Percentiles rank a stretch among this genome's conserved stretches.
phyloP scores from a whole-genome alignment of 176 grass and related monocot genomes.

The Musa beccarii region DNA sequence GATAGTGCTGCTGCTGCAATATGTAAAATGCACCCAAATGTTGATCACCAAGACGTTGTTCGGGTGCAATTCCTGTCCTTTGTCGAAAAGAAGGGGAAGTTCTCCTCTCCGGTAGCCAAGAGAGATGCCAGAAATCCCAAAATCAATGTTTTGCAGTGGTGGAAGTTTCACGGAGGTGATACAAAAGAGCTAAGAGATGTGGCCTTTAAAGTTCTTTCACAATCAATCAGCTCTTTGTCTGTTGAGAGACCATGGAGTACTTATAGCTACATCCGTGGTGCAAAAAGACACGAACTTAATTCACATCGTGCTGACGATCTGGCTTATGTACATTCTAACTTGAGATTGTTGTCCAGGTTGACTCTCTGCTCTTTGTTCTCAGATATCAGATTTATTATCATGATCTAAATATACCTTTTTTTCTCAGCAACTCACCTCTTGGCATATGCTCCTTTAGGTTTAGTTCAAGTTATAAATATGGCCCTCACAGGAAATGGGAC shows the following conservation, averaged over 20 bases:
- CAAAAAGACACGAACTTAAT: constrained; percentile 12
- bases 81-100: constrained; percentile 24
- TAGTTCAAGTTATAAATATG: constrained; percentile 25
- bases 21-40: constrained; percentile 22
- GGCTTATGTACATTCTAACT: constrained; percentile 20
- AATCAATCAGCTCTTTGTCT: constrained; percentile 19
- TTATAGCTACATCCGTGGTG: constrained; percentile 18
- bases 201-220: constrained; percentile 23
- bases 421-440: not conserved
- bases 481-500: constrained; percentile 23
- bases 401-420: not conserved
- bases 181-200: constrained; percentile 30
- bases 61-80: constrained; percentile 25
- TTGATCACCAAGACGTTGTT: constrained; percentile 21
- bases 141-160: constrained; percentile 27
- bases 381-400: not conserved
- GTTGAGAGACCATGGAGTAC: constrained; percentile 27
- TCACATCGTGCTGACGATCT: constrained; percentile 10
- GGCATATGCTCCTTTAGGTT: not conserved
- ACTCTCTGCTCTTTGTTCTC: not conserved
- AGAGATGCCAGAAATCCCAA: constrained; percentile 28
- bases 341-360: constrained; percentile 27
- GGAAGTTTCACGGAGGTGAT: constrained; percentile 30
- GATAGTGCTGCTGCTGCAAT: constrained; percentile 20
- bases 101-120: constrained; percentile 23